Base-by-base conservation (phyloP, 75 land plant genomes). In the Picea sitchensis region DNA sequence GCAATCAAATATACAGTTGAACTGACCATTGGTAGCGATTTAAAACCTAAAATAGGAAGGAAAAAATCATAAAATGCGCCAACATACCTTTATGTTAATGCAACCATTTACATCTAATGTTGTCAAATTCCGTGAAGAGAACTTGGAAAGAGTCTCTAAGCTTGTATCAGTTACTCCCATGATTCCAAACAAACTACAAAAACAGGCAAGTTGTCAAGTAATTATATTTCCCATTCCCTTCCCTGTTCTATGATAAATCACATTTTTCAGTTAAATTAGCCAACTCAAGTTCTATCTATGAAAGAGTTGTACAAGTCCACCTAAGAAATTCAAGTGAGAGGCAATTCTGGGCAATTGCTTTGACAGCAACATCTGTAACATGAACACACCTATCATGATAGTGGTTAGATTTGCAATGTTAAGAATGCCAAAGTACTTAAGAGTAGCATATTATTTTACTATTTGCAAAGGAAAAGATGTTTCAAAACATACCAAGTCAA, bases 81-180 rank as follows among this genome's bases (percentile, higher is more conserved):
- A 65, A 58, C 59, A 63, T 56, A 96, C 99, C 99, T 96, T 89
- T 36, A 96, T 90, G 73, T 93, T 93, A 34, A 87, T 85, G 73
- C 99, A 96, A 69, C 99, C 99, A 87, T 94, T 91, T 31, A 96
- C 99, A 86, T 96, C 99, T 59, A 96, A 90, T 56, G 99, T 94
- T 20, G 83, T 84, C 17, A 96, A 65, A 17, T 87, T 89, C 3
- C 80, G 75, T 59, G 93, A 86, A 56, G 92, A 96, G 78, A 68
- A 84, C n/a, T 77, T 77, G 15, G 99, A 87, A 61, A 96, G 83
- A 54, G 80, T 87, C 54, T 94, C 90, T 60, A 96, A 36, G 82
- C 98, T 89, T 79, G 86, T 77, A 79, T 96, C 98, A 58, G 92
- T 95, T 32, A 96, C 99, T 61, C 99, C 99, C 79, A 91, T 78